Evolutionary conservation across 768 basidiomycete genomes (phyloP), one percentile per base, ranked within the genome.

Genomic region (Tylopilus rubrobrunneus): DNA sequence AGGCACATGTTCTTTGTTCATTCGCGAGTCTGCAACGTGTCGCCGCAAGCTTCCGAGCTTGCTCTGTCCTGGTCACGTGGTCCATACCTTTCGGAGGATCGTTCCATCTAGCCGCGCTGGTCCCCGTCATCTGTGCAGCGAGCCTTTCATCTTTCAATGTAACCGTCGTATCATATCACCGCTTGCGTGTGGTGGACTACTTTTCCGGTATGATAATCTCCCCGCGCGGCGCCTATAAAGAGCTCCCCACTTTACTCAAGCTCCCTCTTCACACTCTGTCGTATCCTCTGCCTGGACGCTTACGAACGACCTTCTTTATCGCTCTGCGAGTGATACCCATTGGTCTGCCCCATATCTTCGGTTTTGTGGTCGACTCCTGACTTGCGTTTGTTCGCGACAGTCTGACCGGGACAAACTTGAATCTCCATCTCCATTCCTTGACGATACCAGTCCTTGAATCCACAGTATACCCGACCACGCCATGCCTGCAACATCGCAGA

Each of bases 31-130:
- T 63, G 51, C 60, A 69, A 56, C 60, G 62, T 65, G 63, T 45
- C 36, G 33, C 52, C 60, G 68, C 63, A 33, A 52, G 25, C 48
- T 55, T 33, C 65, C 61, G 58, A 45, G 29, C 53, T 62, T 69
- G 58, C 58, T 65, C 34, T 69, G 58, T 71, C 39, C 51, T 43
- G 12, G 43, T 56, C 64, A 65, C 62, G 63, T 65, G 63, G 39
- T 11, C 17, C 19, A 42, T 43, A 17, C 27, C 39, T 50, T 50
- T 51, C 36, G 33, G 42, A 15, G 27, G 37, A 27, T 42, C 39
- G 12, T 29, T 14, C 37, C 53, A 51, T 51, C 46, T 21, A 25
- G 19, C n/a, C 56, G 47, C 47, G 21, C 40, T 33, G 45, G 37
- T 43, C 45, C 57, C 57, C 62, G 53, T 62, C 59, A 52, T 53